Percentiles rank a stretch among this genome's conserved stretches.
phyloP scores from a whole-genome alignment of 495 filamentous ascomycete species.

The Trichocladium antarcticum region DNA sequence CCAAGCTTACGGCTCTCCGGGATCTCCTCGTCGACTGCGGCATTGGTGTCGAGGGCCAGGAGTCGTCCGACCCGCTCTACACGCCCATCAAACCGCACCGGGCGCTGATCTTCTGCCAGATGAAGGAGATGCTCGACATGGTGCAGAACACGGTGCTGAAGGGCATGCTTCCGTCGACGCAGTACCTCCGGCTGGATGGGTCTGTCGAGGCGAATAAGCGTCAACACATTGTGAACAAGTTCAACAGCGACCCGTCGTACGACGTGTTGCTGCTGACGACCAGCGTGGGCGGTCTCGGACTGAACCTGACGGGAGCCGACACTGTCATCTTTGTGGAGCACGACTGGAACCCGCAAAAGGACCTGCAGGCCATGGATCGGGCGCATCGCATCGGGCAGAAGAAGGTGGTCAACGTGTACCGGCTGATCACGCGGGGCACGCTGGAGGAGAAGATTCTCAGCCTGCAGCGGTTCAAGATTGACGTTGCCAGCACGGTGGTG shows the following conservation, averaged over 20 bases:
- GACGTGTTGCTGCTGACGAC: constrained; percentile 89
- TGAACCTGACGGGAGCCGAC: constrained; percentile 94
- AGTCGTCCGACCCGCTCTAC: constrained; percentile 48
- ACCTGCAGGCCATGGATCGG: constrained; percentile 97
- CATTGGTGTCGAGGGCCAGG: constrained; percentile 67
- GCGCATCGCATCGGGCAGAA: constrained; percentile 98
- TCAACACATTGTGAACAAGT: constrained; percentile 95
- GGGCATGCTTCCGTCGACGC: constrained; percentile 72
- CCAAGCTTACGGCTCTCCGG: constrained; percentile 78
- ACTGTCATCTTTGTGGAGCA: constrained; percentile 99
- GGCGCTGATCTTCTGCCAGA: constrained; percentile 94
- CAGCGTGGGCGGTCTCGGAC: constrained; percentile 82
- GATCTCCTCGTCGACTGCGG: constrained; percentile 92
- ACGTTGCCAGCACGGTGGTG: constrained; percentile 94
- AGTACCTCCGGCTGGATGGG: constrained; percentile 84
- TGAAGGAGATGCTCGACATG: constrained; percentile 99
- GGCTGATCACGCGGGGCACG: constrained; percentile 86
- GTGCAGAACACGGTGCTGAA: constrained; percentile 86
- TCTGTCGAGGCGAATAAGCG: constrained; percentile 79
- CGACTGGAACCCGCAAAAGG: constrained; percentile 98
- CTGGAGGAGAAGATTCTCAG: constrained; percentile 98
- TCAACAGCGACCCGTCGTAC: constrained; percentile 94
- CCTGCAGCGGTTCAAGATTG: constrained; percentile 98
- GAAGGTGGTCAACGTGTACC: constrained; percentile 99
- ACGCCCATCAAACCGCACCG: constrained; percentile 86